phyloP scores from a whole-genome alignment of 805 yeast species.

The Yamadazyma takamatsuzukensis region DNA sequence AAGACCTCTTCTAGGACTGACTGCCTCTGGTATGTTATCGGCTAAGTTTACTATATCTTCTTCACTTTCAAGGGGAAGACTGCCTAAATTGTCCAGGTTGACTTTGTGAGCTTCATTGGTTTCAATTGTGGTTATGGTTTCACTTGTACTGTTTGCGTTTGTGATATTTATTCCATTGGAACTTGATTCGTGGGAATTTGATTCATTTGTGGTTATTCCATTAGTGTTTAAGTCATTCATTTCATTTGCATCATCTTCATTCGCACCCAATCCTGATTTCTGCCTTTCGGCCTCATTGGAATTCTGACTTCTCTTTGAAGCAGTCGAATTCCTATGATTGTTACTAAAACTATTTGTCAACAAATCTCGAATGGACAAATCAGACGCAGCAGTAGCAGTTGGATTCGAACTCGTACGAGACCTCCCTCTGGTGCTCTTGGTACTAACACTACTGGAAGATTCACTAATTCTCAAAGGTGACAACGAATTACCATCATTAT shows the following conservation, averaged over 20 bases:
- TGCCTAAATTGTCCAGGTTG: not conserved
- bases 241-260: not conserved
- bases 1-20: constrained; percentile 9
- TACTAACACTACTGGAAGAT: not conserved
- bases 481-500: constrained; percentile 3
- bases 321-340: constrained; percentile 5
- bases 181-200: no score
- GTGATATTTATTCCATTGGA: no score
- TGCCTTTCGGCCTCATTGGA: constrained; percentile 9
- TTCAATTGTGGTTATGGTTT: no score
- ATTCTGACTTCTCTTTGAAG: constrained; percentile 11
- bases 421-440: constrained; percentile 1
- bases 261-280: not conserved
- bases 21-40: constrained; percentile 9
- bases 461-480: not conserved
- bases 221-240: not conserved
- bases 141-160: no score
- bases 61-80: constrained; percentile 6
- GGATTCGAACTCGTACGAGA: constrained; percentile 3
- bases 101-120: not conserved
- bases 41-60: constrained; percentile 15
- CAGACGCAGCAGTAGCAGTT: not conserved
- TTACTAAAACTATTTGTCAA: constrained; percentile 10
- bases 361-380: constrained; percentile 8
- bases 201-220: no score